These are phyloP conservation scores for Cyathus striatus DNA, from an alignment of 768 basidiomycete species.

Conservation along the genomic window DNA sequence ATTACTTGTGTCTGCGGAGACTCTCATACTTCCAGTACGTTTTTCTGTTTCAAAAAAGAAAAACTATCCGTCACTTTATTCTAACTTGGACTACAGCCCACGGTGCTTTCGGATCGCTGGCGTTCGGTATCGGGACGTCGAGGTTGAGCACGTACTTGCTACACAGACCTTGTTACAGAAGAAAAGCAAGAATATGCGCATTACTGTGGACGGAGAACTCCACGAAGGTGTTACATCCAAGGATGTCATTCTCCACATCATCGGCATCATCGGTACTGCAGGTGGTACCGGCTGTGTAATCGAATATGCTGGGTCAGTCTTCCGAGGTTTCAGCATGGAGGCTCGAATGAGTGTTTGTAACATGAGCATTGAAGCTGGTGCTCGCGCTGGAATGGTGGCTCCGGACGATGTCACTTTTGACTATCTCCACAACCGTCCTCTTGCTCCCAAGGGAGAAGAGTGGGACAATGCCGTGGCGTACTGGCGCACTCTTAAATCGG, in stretches of 20 bases:
- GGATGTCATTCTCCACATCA: slow-evolving; percentile 87
- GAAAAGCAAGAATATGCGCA: slow-evolving; percentile 91
- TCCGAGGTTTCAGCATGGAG: slow-evolving; percentile 84
- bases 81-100: slow-evolving; percentile 46
- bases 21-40: slow-evolving; percentile 87
- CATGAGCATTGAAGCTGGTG: slow-evolving; percentile 94
- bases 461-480: slow-evolving; percentile 86
- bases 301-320: slow-evolving; percentile 87
- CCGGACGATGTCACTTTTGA: slow-evolving; percentile 85
- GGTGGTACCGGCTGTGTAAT: slow-evolving; percentile 91
- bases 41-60: neutral
- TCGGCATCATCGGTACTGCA: slow-evolving; percentile 89
- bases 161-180: slow-evolving; percentile 86
- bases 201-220: slow-evolving; percentile 80
- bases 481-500: slow-evolving; percentile 76
- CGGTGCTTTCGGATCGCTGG: slow-evolving; percentile 89
- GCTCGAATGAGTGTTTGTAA: slow-evolving; percentile 90
- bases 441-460: slow-evolving; percentile 77
- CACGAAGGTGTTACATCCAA: slow-evolving; percentile 82
- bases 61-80: neutral
- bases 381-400: slow-evolving; percentile 89
- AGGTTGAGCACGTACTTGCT: slow-evolving; percentile 91
- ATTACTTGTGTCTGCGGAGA: slow-evolving; percentile 89
- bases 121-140: slow-evolving; percentile 91
- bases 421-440: slow-evolving; percentile 76